These are phyloP conservation scores for Phytophthora cryptogea DNA, from an alignment of 352 stramenopile genomes.

Conservation along the genomic window DNA sequence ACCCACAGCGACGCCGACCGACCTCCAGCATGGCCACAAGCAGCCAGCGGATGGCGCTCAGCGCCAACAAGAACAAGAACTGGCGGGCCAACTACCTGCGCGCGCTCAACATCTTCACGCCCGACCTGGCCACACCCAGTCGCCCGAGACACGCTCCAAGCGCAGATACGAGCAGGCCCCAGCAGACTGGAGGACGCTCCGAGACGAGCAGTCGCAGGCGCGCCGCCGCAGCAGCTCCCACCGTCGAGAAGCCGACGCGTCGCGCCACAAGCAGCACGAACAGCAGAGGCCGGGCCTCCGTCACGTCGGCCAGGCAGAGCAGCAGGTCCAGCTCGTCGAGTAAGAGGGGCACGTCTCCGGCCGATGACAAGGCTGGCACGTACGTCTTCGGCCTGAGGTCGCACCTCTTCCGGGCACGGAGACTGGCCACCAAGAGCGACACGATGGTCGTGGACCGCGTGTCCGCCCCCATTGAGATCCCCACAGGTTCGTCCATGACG, in stretches of 20 bases:
- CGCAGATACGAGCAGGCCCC: background rate
- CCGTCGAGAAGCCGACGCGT: conserved; percentile 5
- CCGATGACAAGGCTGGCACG: conserved; percentile 25
- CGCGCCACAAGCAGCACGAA: conserved; percentile 18
- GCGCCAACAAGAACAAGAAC: conserved; percentile 52
- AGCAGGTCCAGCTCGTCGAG: conserved; percentile 26
- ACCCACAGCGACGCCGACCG: conserved; percentile 2
- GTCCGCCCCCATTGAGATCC: conserved; percentile 73
- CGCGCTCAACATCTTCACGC: conserved; percentile 74
- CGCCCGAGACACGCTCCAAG: conserved; percentile 9
- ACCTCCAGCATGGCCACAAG: conserved; percentile 20
- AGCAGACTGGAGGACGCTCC: conserved; percentile 1
- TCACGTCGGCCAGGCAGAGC: conserved; percentile 18
- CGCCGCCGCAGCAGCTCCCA: conserved; percentile 2
- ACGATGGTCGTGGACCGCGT: conserved; percentile 39
- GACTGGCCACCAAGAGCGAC: conserved; percentile 23
- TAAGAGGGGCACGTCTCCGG: conserved; percentile 10
- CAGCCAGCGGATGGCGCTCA: conserved; percentile 30
- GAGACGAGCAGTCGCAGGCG: conserved; percentile 7
- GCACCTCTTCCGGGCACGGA: conserved; percentile 39
- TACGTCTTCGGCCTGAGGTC: conserved; percentile 42
- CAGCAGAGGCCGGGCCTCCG: conserved; percentile 13
- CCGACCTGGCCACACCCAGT: conserved; percentile 39
- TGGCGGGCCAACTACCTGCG: conserved; percentile 81
- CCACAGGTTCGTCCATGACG: conserved; percentile 21